phyloP scores from a whole-genome alignment of 163 green algal species.

The Scenedesmus sp. region DNA sequence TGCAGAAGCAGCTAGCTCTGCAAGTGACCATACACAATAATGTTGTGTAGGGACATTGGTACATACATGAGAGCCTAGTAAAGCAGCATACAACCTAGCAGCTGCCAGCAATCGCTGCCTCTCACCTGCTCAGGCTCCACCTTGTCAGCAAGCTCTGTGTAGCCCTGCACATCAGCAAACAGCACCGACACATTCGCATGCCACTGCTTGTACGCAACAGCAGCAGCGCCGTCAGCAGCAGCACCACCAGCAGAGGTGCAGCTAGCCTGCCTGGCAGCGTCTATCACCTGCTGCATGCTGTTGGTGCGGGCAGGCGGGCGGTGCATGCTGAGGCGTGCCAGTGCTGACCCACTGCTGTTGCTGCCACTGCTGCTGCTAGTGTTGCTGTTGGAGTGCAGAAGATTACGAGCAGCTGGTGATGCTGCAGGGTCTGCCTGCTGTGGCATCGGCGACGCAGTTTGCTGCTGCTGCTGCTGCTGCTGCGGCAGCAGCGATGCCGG shows the following conservation, averaged over 20 bases:
- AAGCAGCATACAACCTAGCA: neutral
- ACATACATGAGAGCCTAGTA: too few species aligned
- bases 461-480: neutral
- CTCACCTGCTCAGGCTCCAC: conserved; percentile 43
- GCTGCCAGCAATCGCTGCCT: neutral
- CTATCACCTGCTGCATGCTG: neutral
- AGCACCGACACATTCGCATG: conserved; percentile 48
- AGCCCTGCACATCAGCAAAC: conserved; percentile 53
- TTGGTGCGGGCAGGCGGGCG: neutral
- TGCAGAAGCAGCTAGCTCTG: too few species aligned
- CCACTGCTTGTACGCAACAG: conserved; percentile 55
- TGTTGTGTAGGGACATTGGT: too few species aligned
- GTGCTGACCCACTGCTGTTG: neutral
- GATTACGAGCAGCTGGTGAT: neutral
- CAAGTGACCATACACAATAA: too few species aligned
- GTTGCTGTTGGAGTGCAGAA: neutral
- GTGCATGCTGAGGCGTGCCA: neutral
- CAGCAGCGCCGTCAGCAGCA: neutral
- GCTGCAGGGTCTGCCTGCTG: neutral
- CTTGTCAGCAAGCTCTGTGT: conserved; percentile 54
- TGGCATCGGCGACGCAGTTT: neutral
- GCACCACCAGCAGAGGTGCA: neutral
- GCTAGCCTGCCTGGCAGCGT: neutral
- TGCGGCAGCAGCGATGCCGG: too few species aligned
- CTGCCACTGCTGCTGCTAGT: neutral